These are phyloP conservation scores for Metrosideros polymorpha DNA, from an alignment of 441 rosid species.

Conservation along the genomic window DNA sequence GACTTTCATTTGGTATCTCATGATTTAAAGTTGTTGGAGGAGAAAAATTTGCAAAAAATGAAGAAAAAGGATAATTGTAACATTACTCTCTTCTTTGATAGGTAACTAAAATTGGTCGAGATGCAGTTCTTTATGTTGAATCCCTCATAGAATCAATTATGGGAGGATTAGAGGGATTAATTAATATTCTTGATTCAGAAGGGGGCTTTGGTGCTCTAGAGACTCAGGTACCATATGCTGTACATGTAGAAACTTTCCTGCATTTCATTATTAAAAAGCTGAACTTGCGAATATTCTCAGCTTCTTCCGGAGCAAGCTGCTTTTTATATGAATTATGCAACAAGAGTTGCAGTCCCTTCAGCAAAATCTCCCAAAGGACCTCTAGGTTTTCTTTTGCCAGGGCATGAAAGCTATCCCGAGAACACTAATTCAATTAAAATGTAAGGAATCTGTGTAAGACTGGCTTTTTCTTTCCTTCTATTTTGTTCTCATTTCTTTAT, in stretches of 20 bases:
- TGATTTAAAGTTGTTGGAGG: not conserved
- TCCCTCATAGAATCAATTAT: slow-evolving; percentile 98
- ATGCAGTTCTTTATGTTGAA: slow-evolving; percentile 94
- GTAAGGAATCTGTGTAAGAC: slow-evolving; percentile 26
- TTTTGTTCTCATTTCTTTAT: not conserved
- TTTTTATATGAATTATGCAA: slow-evolving; percentile 64
- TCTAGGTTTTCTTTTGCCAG: slow-evolving; percentile 75
- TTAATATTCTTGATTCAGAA: slow-evolving; percentile 99
- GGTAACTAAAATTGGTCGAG: slow-evolving; percentile 96
- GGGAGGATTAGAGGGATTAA: slow-evolving; percentile 98
- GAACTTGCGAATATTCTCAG: slow-evolving; percentile 38
- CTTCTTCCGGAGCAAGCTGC: slow-evolving; percentile 99
- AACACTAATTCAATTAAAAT: slow-evolving; percentile 86
- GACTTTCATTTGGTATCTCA: not conserved
- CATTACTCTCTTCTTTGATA: slow-evolving; percentile 22
- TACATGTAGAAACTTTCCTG: not conserved
- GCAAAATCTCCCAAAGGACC: slow-evolving; percentile 74
- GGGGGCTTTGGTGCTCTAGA: slow-evolving; percentile 99
- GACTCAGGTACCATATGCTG: slow-evolving; percentile 53
- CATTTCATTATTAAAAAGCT: slow-evolving; percentile 2
- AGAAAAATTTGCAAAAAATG: not conserved
- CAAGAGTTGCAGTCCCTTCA: slow-evolving; percentile 57
- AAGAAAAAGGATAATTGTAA: not conserved
- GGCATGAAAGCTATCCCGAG: slow-evolving; percentile 96
- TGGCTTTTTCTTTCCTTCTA: not conserved